Evolutionary conservation across 2,329 filamentous ascomycete genomes (phyloP).

Genomic region (Aureobasidium sp.): DNA sequence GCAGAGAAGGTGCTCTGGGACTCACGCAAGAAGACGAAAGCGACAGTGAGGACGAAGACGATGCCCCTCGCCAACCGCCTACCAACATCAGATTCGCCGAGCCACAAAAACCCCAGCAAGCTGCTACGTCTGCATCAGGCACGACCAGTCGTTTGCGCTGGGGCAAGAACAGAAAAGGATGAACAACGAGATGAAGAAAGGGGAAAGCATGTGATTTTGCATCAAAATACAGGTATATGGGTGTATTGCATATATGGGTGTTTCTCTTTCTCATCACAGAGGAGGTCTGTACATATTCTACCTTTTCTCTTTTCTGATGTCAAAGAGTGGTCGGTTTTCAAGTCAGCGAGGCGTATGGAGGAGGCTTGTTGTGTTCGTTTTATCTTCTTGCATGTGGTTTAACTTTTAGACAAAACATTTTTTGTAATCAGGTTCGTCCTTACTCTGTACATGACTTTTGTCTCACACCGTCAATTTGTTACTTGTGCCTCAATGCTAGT

Average conservation of each 20-base stretch:
- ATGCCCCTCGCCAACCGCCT: conserved; percentile 40
- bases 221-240: not conserved
- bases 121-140: not conserved
- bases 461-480: too few species aligned
- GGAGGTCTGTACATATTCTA: conserved; percentile 1
- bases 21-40: conserved; percentile 37
- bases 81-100: conserved; percentile 15
- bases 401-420: too few species aligned
- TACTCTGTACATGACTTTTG: too few species aligned
- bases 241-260: not conserved
- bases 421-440: too few species aligned
- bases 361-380: too few species aligned
- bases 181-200: not conserved
- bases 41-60: conserved; percentile 47
- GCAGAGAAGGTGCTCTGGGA: conserved; percentile 66
- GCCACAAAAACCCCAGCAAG: conserved; percentile 3
- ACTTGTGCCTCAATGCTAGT: too few species aligned
- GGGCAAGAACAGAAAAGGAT: conserved; percentile 7
- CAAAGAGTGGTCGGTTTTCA: not conserved
- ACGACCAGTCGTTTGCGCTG: not conserved
- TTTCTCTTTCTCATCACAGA: not conserved
- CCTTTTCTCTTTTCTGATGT: not conserved
- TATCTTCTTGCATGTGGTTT: too few species aligned
- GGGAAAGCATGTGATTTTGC: not conserved
- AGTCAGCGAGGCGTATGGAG: not conserved